Conservation (phyloP, 108 stramenopile genomes). For the Nitzschia putrida region DNA sequence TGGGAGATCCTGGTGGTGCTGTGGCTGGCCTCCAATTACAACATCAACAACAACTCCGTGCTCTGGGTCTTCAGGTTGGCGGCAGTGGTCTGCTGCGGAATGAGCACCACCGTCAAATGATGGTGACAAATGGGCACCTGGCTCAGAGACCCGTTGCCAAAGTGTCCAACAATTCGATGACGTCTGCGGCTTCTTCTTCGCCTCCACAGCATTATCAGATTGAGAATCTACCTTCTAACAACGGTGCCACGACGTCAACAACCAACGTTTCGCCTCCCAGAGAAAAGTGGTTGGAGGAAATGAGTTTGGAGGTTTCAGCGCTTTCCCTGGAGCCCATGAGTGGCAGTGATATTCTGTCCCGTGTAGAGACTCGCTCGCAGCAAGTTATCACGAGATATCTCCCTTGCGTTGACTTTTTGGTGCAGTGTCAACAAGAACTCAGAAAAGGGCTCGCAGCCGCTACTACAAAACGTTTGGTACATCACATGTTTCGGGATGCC, state of each 20-base stretch:
- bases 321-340: constrained; percentile 68
- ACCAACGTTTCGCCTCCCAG: neutral
- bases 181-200: neutral
- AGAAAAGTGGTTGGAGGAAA: constrained; percentile 41
- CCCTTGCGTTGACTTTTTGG: constrained; percentile 87
- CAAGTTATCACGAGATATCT: constrained; percentile 75
- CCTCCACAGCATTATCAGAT: constrained; percentile 16
- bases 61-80: constrained; percentile 1
- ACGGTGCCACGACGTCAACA: neutral
- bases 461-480: constrained; percentile 34
- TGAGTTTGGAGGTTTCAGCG: constrained; percentile 37
- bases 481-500: constrained; percentile 35
- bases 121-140: neutral
- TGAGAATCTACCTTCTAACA: too few species aligned
- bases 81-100: neutral
- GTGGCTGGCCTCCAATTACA: constrained; percentile 10
- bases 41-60: constrained; percentile 2
- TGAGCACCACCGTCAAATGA: constrained; percentile 1
- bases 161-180: neutral
- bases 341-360: constrained; percentile 55
- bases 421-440: constrained; percentile 84
- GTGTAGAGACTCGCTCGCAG: constrained; percentile 53
- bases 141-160: neutral
- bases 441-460: constrained; percentile 72
- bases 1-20: neutral